phyloP scores from a whole-genome alignment of 768 basidiomycete species.

The Russula virescens region DNA sequence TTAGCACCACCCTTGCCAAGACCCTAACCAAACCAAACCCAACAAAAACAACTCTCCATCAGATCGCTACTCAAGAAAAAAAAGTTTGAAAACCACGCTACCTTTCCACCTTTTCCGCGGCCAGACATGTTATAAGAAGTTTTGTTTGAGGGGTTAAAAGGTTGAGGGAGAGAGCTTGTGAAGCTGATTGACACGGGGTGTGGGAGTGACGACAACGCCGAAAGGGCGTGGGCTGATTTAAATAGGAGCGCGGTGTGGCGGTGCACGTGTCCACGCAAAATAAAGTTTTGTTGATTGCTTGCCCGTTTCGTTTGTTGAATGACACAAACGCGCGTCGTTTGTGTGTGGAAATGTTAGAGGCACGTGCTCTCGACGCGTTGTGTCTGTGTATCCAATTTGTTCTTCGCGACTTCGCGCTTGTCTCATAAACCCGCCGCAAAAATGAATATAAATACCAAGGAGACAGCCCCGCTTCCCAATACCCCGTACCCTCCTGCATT shows the following conservation, averaged over 20 bases:
- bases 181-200: not conserved
- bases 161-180: not conserved
- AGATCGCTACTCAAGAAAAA: not conserved
- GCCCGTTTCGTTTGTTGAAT: not conserved
- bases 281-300: slow-evolving; percentile 29
- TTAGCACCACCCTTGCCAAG: slow-evolving; percentile 78
- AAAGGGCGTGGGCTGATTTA: slow-evolving; percentile 18
- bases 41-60: not conserved
- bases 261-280: slow-evolving; percentile 17
- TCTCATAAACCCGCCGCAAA: too few relatives aligned
- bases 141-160: slow-evolving; percentile 5
- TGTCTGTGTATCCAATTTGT: too few relatives aligned
- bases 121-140: slow-evolving; percentile 53
- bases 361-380: slow-evolving; percentile 10
- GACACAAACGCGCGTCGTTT: too few relatives aligned
- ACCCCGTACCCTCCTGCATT: slow-evolving; percentile 7
- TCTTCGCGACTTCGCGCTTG: too few relatives aligned
- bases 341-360: too few relatives aligned
- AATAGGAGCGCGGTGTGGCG: slow-evolving; percentile 23
- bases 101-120: slow-evolving; percentile 76
- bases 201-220: not conserved
- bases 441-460: slow-evolving; percentile 13
- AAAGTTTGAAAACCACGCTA: slow-evolving; percentile 30
- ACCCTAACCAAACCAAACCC: slow-evolving; percentile 41
- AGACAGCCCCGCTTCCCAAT: not conserved